A percentile compares a stretch with the other conserved stretches of the same genome.
These are phyloP conservation scores for Sugiyamaella japonica DNA, from an alignment of 1,139 yeast genomes.

Conservation along the genomic window DNA sequence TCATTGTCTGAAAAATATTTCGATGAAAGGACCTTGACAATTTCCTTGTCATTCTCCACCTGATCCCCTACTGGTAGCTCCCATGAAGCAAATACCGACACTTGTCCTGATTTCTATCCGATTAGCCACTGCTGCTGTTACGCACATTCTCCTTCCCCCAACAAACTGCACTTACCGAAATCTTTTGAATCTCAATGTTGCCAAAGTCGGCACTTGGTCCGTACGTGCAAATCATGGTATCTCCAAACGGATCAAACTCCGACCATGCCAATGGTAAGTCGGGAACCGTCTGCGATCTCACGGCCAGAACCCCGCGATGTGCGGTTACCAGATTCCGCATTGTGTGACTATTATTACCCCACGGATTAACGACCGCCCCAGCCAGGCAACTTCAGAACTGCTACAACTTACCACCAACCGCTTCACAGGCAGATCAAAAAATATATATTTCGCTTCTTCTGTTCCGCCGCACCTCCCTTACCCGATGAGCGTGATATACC, in stretches of 20 bases:
- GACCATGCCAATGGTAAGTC: slow-evolving; percentile 60
- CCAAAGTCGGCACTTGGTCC: slow-evolving; percentile 58
- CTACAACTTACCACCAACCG: not conserved
- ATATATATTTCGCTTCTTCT: not conserved
- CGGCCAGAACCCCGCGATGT: slow-evolving; percentile 33
- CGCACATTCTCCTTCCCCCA: not conserved
- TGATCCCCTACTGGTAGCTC: slow-evolving; percentile 20
- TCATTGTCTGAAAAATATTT: slow-evolving; percentile 36
- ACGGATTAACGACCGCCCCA: not conserved
- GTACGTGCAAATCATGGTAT: slow-evolving; percentile 67
- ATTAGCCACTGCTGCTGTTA: slow-evolving; percentile 1
- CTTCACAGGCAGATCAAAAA: not conserved
- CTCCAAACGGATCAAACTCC: slow-evolving; percentile 73
- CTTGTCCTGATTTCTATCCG: slow-evolving; percentile 30
- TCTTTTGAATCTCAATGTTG: slow-evolving; percentile 56
- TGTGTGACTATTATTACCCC: not conserved
- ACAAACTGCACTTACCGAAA: slow-evolving; percentile 5
- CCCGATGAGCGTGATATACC: not conserved
- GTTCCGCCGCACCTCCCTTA: not conserved
- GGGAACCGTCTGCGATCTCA: slow-evolving; percentile 45
- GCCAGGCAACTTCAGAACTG: not conserved
- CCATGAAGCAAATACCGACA: slow-evolving; percentile 32
- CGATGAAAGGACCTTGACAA: slow-evolving; percentile 35
- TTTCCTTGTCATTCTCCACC: not conserved
- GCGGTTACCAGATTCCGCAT: slow-evolving; percentile 38